Evolutionary conservation across 495 filamentous ascomycete species (phyloP).

Genomic region (Neurospora sublineolata): DNA sequence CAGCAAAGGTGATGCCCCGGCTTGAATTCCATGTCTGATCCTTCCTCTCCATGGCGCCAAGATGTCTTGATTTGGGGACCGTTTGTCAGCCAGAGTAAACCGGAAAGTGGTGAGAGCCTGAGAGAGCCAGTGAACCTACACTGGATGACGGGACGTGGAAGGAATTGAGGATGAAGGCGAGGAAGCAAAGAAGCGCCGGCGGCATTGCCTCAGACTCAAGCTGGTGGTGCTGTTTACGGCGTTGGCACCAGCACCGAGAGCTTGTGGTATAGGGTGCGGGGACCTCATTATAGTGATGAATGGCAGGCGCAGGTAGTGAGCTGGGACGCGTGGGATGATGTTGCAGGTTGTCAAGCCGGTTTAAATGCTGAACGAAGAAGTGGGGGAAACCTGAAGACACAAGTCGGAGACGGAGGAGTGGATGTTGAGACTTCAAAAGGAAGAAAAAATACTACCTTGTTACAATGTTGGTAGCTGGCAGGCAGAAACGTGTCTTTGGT

Average conservation of each 20-base stretch:
- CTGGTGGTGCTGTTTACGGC: background rate
- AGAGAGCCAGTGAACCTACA: background rate
- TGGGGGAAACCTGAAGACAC: background rate
- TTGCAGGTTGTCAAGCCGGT: background rate
- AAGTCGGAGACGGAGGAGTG: background rate
- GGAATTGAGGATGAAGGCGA: background rate
- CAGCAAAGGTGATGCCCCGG: conserved; percentile 29
- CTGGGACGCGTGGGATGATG: background rate
- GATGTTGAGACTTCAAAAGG: background rate
- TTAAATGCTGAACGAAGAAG: too few species aligned
- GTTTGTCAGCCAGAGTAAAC: background rate
- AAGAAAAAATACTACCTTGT: background rate
- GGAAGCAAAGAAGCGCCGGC: conserved; percentile 3
- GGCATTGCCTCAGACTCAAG: background rate
- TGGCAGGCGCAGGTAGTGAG: background rate
- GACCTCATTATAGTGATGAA: background rate
- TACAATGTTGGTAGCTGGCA: background rate
- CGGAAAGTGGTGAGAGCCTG: background rate
- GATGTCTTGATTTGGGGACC: background rate
- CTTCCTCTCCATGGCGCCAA: background rate
- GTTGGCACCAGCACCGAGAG: background rate
- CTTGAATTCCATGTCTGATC: conserved; percentile 27
- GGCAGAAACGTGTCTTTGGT: background rate
- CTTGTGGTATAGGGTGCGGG: background rate
- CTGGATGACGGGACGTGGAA: background rate